Conservation (phyloP, 495 filamentous ascomycete genomes). For the Xylaria palmicola region DNA sequence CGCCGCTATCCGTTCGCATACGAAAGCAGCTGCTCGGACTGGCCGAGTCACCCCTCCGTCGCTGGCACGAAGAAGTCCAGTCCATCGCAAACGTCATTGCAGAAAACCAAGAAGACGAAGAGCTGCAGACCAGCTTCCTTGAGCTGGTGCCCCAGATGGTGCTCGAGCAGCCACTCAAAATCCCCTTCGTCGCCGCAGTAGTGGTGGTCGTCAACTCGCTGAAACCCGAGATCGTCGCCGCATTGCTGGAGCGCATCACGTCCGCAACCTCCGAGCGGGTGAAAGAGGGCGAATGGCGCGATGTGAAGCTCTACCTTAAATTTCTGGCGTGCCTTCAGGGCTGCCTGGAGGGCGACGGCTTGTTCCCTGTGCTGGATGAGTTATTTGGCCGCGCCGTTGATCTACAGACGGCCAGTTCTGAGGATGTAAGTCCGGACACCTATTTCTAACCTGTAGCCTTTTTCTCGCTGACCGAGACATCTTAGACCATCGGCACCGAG, state of each 20-base stretch:
- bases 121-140: constrained; percentile 65
- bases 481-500: constrained; percentile 74
- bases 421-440: constrained; percentile 66
- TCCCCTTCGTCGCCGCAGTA: constrained; percentile 83
- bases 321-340: constrained; percentile 81
- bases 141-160: constrained; percentile 71
- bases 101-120: constrained; percentile 76
- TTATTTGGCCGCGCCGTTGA: constrained; percentile 82
- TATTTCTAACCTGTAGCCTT: not conserved
- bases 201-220: constrained; percentile 71
- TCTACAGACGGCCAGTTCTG: constrained; percentile 83
- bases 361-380: constrained; percentile 82
- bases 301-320: constrained; percentile 85
- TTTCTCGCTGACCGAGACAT: constrained; percentile 12
- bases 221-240: constrained; percentile 67
- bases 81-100: constrained; percentile 72
- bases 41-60: constrained; percentile 79
- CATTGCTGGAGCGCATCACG: constrained; percentile 63
- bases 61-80: constrained; percentile 76
- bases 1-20: constrained; percentile 70
- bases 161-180: constrained; percentile 93
- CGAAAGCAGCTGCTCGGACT: constrained; percentile 79
- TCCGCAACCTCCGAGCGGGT: constrained; percentile 60
- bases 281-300: constrained; percentile 74
- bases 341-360: constrained; percentile 75